Base-by-base conservation (phyloP, 2,329 filamentous ascomycete genomes). In the Trichoderma sp. region DNA sequence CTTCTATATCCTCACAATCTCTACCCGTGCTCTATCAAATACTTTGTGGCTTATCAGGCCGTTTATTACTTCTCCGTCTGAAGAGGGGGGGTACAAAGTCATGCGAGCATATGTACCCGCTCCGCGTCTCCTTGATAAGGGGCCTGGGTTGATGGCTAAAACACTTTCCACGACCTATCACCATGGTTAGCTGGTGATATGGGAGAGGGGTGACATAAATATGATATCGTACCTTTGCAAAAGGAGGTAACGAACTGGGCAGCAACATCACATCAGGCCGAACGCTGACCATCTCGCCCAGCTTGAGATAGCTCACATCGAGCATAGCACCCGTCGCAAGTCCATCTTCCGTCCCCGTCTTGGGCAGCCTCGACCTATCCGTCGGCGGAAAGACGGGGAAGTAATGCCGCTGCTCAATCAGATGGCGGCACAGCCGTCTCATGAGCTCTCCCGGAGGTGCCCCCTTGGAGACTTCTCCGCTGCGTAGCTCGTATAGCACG, bases 351-450 rank as follows among this genome's bases (percentile, higher is more conserved):
- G 85, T 86, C 1, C 88, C 89, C 1, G 88, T 87, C 76, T 86
- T 90, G 34, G 90, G 88, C 66, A 92, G 80, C 71, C 82, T 87
- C 67, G 87, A 84, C 58, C 93, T 85, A 60, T 91, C 88, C 13
- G 89, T 85, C 0, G 94, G 89, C 6, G 95, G 95, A 75, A 94
- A 97, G 1, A 98, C 80, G 0, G 95, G 95, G 74, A 93, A 93
- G 78, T 94, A 98, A 75, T 95, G 93, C 7, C 94, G 84, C 80
- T 98, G 95, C 79, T 97, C 91, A 67, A 99, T 87, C 19, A 99
- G 78, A 72, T 95, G 90, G 22, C 89, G 86, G 6, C 91, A 88
- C 56, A 94, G 79, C n/a, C 94, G 82, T 17, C 89, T 87, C 74
- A 94, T 83, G 29, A 92, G 73, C 72, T 92, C 88, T n/a, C 73